Conservation (phyloP, 805 yeast species). For the Monosporozyma aquatica region DNA sequence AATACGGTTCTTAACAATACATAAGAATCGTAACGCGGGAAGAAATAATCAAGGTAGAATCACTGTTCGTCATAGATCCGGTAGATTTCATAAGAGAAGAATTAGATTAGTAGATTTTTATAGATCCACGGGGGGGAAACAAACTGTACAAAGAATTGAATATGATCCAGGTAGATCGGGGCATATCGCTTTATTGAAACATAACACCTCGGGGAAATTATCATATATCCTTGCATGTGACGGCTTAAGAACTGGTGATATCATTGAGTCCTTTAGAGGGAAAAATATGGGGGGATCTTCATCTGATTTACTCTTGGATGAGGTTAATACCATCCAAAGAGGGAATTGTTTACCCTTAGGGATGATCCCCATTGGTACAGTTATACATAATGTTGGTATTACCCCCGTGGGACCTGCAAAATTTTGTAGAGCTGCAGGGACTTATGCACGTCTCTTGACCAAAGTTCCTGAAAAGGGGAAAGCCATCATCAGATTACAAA, state of each 20-base stretch:
- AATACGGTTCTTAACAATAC: constrained; percentile 59
- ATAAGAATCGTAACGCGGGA: constrained; percentile 70
- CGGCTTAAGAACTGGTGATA: constrained; percentile 88
- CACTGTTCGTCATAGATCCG: constrained; percentile 92
- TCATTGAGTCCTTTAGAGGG: constrained; percentile 75
- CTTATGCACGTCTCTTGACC: constrained; percentile 80
- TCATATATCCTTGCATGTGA: constrained; percentile 85
- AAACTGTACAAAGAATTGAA: constrained; percentile 78
- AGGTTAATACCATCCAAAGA: constrained; percentile 77
- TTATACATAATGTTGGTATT: constrained; percentile 80
- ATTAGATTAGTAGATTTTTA: constrained; percentile 71
- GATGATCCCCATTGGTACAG: constrained; percentile 92
- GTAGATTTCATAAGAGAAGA: constrained; percentile 81
- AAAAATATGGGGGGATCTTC: constrained; percentile 10
- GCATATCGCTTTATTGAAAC: constrained; percentile 80
- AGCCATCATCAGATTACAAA: constrained; percentile 74
- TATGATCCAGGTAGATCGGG: constrained; percentile 92
- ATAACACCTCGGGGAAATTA: constrained; percentile 48
- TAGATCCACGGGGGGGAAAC: constrained; percentile 60
- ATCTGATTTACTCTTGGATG: constrained; percentile 40
- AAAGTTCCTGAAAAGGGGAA: constrained; percentile 60
- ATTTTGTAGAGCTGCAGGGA: constrained; percentile 89
- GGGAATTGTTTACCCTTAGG: constrained; percentile 91
- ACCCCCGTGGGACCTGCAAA: constrained; percentile 71
- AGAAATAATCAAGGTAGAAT: constrained; percentile 83